A percentile compares a stretch with the other conserved stretches of the same genome.
Conservation (phyloP, 2,329 filamentous ascomycete genomes). For the Orbilia javanica region DNA sequence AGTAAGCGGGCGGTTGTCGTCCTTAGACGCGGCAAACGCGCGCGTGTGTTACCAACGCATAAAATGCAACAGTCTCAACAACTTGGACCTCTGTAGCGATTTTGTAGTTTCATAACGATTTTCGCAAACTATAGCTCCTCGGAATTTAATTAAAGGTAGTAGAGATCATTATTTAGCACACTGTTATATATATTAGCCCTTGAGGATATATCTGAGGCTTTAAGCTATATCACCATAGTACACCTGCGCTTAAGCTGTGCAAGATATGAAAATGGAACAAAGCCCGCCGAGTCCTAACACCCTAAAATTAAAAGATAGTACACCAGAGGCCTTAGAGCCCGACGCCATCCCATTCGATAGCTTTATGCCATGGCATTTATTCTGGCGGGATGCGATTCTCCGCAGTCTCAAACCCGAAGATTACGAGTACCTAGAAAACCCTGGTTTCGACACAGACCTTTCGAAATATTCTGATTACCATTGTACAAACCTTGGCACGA, state of each 20-base stretch:
- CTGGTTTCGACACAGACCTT: not conserved
- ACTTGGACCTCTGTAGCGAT: too few relatives aligned
- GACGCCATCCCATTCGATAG: not conserved
- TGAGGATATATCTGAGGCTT: too few relatives aligned
- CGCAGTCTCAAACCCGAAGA: not conserved
- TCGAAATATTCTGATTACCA: not conserved
- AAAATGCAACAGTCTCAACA: constrained; percentile 32
- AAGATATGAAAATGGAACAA: not conserved
- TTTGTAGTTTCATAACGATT: too few relatives aligned
- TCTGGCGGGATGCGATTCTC: not conserved
- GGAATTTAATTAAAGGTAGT: too few relatives aligned
- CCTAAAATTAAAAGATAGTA: not conserved
- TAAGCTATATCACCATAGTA: too few relatives aligned
- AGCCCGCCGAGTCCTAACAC: not conserved
- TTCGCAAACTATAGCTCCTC: too few relatives aligned
- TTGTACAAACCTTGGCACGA: not conserved
- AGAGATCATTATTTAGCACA: too few relatives aligned
- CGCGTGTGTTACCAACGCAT: constrained; percentile 26
- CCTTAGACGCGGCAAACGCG: not conserved
- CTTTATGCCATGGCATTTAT: constrained; percentile 5
- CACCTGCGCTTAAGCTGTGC: not conserved
- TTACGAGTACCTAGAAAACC: not conserved
- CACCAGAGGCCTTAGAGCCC: not conserved
- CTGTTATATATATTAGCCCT: too few relatives aligned
- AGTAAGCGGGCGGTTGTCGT: constrained; percentile 16